Evolutionary conservation across 352 stramenopile genomes (phyloP), one percentile per base, ranked within the genome.

Genomic region (Pythium apleroticum): DNA sequence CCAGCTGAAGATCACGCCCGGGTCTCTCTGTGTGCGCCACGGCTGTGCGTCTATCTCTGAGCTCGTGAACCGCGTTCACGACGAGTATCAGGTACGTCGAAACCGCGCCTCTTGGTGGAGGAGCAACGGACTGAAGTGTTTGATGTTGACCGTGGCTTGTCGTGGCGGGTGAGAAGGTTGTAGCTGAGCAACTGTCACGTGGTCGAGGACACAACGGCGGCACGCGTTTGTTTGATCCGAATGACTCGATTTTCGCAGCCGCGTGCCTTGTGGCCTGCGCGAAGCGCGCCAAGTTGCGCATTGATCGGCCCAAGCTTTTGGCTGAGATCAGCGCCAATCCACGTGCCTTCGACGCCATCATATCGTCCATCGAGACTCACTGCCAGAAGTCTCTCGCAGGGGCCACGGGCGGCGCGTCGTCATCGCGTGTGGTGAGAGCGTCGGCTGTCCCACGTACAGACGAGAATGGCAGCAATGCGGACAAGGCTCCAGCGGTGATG

Each of bases 11-110:
- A 75, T 75, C 22, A 81, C 78, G 3, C 75, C 81, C 4, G 65
- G 77, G 6, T 77, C 80, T 9, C 69, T 93, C 9, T 93, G 84
- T 50, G 87, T 93, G 62, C 84, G 86, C 25, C 87, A 89, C 35
- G 84, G 84, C 41, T 93, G 84, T 41, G 77, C 85, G 39, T 72
- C 65, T 19, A 81, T 93, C 55, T 78, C 78, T 17, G 81, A 90
- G 63, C 76, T 85, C 49, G 81, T 90, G 7, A 65, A 72, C 22
- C 77, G 74, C 50, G 80, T 93, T 37, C 68, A 84, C 53, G 71
- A 71, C 28, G 78, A 88, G 57, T 91, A 91, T 62, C 71, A 81
- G 63, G 60, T 59, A 10, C 2, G 28, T 11, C 3, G 33, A 9
- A 15, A 9, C 2, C n/a, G n/a, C n/a, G n/a, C n/a, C n/a, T n/a